Conservation (phyloP, 768 basidiomycete species). For the Dendrothele bispora region DNA sequence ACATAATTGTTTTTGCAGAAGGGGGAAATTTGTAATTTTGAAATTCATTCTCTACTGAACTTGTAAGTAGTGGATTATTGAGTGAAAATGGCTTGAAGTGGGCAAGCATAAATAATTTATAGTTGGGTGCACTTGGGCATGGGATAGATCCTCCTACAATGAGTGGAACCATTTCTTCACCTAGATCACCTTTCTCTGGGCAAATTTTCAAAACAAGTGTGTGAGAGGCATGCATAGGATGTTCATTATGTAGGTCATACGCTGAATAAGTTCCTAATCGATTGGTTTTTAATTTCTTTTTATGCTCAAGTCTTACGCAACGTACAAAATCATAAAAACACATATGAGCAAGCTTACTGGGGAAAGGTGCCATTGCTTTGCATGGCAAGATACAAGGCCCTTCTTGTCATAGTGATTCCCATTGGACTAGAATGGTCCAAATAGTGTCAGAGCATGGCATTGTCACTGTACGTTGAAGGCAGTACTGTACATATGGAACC, state of each 20-base stretch:
- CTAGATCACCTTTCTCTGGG: slow-evolving; percentile 4
- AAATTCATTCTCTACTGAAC: no score
- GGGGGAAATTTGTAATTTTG: not conserved
- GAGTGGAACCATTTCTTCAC: not conserved
- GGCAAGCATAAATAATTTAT: slow-evolving; percentile 16
- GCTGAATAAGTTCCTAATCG: not conserved
- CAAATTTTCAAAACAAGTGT: slow-evolving; percentile 13
- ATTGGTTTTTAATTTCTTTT: slow-evolving; percentile 5
- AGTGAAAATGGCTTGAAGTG: slow-evolving; percentile 20
- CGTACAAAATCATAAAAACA: slow-evolving; percentile 28
- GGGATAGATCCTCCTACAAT: not conserved
- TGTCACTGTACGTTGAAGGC: no score
- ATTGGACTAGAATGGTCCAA: no score
- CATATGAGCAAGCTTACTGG: slow-evolving; percentile 13
- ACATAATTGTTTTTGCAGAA: slow-evolving; percentile 6
- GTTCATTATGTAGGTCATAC: not conserved
- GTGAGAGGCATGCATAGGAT: slow-evolving; percentile 13
- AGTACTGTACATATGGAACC: no score
- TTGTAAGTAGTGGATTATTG: not conserved
- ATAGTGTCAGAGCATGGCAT: no score
- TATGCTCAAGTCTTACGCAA: not conserved
- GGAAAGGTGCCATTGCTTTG: no score
- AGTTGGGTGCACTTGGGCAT: not conserved
- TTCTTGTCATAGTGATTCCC: no score
- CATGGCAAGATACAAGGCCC: no score